phyloP scores from a whole-genome alignment of 495 filamentous ascomycete species.

The Jackrogersella multiformis region DNA sequence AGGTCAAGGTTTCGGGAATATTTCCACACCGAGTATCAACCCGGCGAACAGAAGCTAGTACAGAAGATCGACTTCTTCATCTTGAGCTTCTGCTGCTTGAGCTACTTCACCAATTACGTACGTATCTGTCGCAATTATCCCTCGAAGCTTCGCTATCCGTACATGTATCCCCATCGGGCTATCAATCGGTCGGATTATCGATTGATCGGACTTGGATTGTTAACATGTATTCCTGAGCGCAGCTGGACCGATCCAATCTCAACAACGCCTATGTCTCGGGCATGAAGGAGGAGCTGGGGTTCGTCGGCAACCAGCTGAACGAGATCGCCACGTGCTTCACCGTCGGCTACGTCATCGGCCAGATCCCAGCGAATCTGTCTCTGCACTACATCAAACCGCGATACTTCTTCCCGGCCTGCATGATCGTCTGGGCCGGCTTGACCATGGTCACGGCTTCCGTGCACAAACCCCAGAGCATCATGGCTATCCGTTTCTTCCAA shows the following conservation, averaged over 20 bases:
- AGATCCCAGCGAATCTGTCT: conserved; percentile 68
- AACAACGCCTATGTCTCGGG: conserved; percentile 72
- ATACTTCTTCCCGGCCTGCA: conserved; percentile 68
- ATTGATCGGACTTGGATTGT: background rate
- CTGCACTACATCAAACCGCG: conserved; percentile 67
- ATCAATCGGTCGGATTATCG: no score
- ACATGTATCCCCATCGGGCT: no score
- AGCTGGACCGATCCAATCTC: conserved; percentile 67
- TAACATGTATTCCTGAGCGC: conserved; percentile 34
- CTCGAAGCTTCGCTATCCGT: background rate
- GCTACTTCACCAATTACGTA: conserved; percentile 62
- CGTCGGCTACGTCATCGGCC: conserved; percentile 63
- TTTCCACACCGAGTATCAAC: conserved; percentile 47
- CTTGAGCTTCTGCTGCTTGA: conserved; percentile 69
- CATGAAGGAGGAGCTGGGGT: conserved; percentile 70
- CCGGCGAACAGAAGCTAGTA: conserved; percentile 59
- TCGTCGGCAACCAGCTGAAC: conserved; percentile 66
- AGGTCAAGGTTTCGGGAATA: conserved; percentile 43
- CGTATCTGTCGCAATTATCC: conserved; percentile 16
- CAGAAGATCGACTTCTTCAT: conserved; percentile 72
- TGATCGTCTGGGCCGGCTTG: conserved; percentile 67
- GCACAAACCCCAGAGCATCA: conserved; percentile 62
- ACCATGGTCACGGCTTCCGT: conserved; percentile 68
- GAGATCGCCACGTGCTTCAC: conserved; percentile 64
- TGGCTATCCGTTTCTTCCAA: conserved; percentile 75